Evolutionary conservation across 2,329 filamentous ascomycete genomes (phyloP), one percentile per base, ranked within the genome.

Genomic region (Salinomyces thailandicus): DNA sequence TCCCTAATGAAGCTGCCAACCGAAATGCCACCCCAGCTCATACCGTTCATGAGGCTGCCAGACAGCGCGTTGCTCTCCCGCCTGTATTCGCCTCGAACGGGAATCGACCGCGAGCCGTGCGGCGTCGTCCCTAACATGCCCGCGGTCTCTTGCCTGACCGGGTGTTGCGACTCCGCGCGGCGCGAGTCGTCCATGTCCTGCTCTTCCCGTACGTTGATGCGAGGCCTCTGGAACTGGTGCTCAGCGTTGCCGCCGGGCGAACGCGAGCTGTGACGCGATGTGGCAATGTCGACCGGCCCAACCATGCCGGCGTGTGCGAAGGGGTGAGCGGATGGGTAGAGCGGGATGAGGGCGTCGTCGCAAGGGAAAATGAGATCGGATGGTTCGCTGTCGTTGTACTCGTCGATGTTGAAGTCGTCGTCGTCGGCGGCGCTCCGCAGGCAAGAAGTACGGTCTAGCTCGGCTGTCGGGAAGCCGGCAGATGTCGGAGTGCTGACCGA

Each of bases 1-100:
- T 98, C 89, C 61, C 85, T 75, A 62, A 98, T 91, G 71, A 93
- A 96, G 56, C 89, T 96, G 45, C 89, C 89, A 47, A 96, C 85
- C 6, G 89, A 96, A 42, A 94, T 77, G 47, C 87, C 89, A 57
- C 89, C 89, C 87, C 89, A 98, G 63, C 87, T 95, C 79, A 94
- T 86, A 52, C 89, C 87, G 46, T 79, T 81, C 35, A 73, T 66
- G 42, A 79, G 62, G 55, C 75, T 78, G 48, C 75, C 72, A 38
- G 72, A 53, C 22, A 55, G 45, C 17, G 44, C 72, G 64, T 57
- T 72, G 75, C 58, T 79, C 72, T 47, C 75, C 62, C 44, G 74
- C 63, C 35, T 63, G 17, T n/a, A 12, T 19, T 45, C 44, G 20
- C 64, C 66, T 46, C 65, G 63, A 55, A 76, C 67, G n/a, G 73